These are phyloP conservation scores for Solanum peruvianum DNA, from an alignment of 257 asterid genomes.

Conservation along the genomic window DNA sequence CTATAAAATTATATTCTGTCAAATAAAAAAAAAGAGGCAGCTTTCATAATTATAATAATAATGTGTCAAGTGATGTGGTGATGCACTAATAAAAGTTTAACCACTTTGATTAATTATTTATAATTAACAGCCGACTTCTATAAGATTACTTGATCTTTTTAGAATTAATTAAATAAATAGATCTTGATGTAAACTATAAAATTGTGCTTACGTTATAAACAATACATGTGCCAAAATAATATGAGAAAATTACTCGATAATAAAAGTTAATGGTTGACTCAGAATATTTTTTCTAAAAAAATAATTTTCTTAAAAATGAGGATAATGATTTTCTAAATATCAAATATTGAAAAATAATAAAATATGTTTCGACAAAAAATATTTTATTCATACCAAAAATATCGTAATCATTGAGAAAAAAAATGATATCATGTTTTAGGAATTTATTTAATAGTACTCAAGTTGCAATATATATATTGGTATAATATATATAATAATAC, in stretches of 20 bases:
- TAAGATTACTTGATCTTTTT: not conserved
- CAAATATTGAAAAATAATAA: not conserved
- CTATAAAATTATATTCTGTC: not conserved
- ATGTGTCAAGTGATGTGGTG: not conserved
- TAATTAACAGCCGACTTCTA: not conserved
- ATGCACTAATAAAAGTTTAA: not conserved
- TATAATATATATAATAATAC: not conserved
- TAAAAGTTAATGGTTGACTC: not conserved
- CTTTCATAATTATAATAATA: not conserved
- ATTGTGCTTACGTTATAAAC: not conserved
- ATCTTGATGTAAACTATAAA: not conserved
- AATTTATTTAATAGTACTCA: not conserved
- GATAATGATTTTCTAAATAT: too few relatives aligned
- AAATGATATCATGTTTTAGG: not conserved
- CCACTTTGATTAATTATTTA: not conserved
- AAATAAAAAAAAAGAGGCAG: not conserved
- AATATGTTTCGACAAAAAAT: not conserved
- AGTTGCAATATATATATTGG: not conserved
- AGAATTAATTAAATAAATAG: not conserved
- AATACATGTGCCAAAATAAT: not conserved
- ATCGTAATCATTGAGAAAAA: not conserved
- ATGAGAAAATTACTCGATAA: not conserved
- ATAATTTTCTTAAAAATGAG: not conserved
- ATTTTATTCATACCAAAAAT: not conserved
- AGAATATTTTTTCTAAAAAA: not conserved